These are phyloP conservation scores for Avicennia marina DNA, from an alignment of 257 asterid species.

Conservation along the genomic window DNA sequence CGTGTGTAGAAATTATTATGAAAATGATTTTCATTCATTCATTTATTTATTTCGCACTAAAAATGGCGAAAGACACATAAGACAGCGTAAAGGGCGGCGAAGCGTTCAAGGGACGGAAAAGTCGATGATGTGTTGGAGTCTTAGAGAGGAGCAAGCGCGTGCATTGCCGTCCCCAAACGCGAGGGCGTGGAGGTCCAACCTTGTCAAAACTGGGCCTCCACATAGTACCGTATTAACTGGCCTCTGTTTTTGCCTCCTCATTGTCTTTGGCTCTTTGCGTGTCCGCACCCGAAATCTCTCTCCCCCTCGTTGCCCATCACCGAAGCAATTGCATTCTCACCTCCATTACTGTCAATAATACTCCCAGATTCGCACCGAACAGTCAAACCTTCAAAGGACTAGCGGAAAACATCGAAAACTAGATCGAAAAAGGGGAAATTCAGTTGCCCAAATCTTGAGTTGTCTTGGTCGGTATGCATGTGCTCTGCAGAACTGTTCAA, in stretches of 20 bases:
- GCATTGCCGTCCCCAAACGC: neutral
- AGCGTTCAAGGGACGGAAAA: too few relatives aligned
- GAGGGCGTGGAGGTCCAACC: slow-evolving; percentile 21
- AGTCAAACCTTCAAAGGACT: slow-evolving; percentile 23
- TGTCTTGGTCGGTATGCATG: slow-evolving; percentile 32
- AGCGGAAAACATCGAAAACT: neutral
- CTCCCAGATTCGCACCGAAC: slow-evolving; percentile 17
- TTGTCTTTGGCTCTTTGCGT: slow-evolving; percentile 50
- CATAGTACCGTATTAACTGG: slow-evolving; percentile 28
- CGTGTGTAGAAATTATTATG: too few relatives aligned
- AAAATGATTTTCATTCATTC: too few relatives aligned
- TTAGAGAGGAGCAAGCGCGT: slow-evolving; percentile 25
- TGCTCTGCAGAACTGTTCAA: slow-evolving; percentile 12
- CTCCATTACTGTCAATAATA: slow-evolving; percentile 12
- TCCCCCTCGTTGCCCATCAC: slow-evolving; percentile 32
- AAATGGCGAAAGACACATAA: too few relatives aligned
- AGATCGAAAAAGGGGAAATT: slow-evolving; percentile 10
- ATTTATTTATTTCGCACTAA: too few relatives aligned
- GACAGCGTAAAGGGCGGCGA: neutral
- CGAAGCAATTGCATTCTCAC: slow-evolving; percentile 40
- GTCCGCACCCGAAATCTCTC: slow-evolving; percentile 35
- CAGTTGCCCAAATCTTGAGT: slow-evolving; percentile 26
- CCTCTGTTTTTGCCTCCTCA: slow-evolving; percentile 10
- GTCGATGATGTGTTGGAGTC: slow-evolving; percentile 1
- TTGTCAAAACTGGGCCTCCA: slow-evolving; percentile 52